Base-by-base conservation (phyloP, 2,329 filamentous ascomycete species). In the Trichoderma sp. region DNA sequence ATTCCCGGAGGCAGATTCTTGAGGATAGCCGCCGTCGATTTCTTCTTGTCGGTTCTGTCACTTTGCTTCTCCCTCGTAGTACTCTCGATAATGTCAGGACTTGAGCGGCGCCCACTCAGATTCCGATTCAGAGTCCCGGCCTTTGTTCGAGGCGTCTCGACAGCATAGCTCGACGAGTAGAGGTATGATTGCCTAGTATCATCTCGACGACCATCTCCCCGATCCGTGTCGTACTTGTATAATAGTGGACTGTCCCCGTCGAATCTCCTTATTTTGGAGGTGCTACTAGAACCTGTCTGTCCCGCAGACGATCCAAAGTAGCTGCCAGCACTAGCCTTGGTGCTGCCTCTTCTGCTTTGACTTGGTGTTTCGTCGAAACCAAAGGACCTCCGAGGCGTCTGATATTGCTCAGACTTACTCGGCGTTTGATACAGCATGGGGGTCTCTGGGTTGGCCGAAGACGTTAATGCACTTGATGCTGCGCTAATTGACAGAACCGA, bases 1-100 rank as follows among this genome's bases (percentile, higher is more conserved):
- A 97, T 86, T 0, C 93, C 93, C 61, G 88, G 84, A 0, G 93
- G 93, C 1, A 98, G 78, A 64, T 89, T 89, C 72, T 91, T 92
- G 72, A 97, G 79, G 24, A 96, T 81, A 9, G 83, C 76, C 56
- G 82, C 80, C 68, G 91, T 86, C 56, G 83, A 86, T 24, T 17
- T 60, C 81, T 82, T 68, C 90, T 85, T 83, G 87, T 90, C 10
- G 80, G 79, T 21, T 76, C 78, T 7, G 79, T 74, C 15, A 69
- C 1, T 71, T 74, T 30, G 79, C 24, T 28, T 7, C n/a, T 45
- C 50, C 17, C 59, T 45, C 14, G 7, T 10, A n/a, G 41, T 24
- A 39, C 41, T 17, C 15, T 30, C 43, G 43, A 77, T 75, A 5
- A 79, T 75, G 12, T 77, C 78, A 43, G 82, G 81, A 10, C 79